phyloP scores from a whole-genome alignment of 768 basidiomycete species.

The Chlorophyllum brunneum region DNA sequence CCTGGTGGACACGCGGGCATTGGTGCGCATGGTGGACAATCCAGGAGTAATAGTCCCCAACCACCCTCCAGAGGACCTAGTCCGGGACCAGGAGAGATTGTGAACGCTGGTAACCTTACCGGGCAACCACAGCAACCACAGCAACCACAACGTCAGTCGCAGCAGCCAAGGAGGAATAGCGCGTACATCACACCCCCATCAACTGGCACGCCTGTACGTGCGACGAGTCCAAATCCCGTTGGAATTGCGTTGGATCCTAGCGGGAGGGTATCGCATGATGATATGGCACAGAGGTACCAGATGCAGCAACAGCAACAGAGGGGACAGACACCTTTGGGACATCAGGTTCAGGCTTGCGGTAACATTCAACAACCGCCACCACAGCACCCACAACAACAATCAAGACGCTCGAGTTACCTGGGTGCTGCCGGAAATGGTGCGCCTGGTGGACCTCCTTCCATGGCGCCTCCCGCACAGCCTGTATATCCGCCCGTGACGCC shows the following conservation, averaged over 20 bases:
- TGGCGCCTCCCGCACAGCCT: conserved; percentile 21
- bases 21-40: conserved; percentile 59
- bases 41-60: conserved; percentile 59
- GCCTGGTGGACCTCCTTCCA: conserved; percentile 26
- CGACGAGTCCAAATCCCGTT: conserved; percentile 73
- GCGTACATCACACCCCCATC: conserved; percentile 26
- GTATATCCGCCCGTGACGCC: conserved; percentile 31
- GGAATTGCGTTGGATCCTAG: conserved; percentile 80
- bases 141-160: neutral
- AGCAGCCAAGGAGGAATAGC: conserved; percentile 7
- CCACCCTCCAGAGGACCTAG: conserved; percentile 50
- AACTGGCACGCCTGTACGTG: conserved; percentile 35
- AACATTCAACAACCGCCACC: conserved; percentile 21
- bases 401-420: conserved; percentile 33
- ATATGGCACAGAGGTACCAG: conserved; percentile 62
- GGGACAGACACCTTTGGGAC: conserved; percentile 17
- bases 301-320: conserved; percentile 36
- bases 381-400: conserved; percentile 28
- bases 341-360: conserved; percentile 16
- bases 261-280: conserved; percentile 79
- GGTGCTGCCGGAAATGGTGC: conserved; percentile 18
- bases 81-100: conserved; percentile 38
- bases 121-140: neutral
- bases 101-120: neutral
- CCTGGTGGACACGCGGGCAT: conserved; percentile 79